Evolutionary conservation across 176 grass and related monocot species (phyloP).

Genomic region (Oropetium thomaeum): DNA sequence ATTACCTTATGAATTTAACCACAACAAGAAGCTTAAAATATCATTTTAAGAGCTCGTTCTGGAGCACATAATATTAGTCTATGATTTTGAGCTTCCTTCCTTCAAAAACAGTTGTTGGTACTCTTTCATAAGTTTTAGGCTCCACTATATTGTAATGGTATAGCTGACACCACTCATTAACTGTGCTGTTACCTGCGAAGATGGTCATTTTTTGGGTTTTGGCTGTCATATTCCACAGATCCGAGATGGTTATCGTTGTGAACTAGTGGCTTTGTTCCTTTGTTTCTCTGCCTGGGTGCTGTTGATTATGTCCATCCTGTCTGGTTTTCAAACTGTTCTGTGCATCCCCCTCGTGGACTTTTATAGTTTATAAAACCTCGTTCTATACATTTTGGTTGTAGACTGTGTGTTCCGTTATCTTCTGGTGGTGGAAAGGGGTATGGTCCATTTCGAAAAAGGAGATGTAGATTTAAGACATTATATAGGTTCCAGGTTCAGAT

Average conservation of each 20-base stretch:
- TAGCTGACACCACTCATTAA: neutral
- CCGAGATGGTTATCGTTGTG: no score
- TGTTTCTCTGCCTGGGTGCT: no score
- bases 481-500: neutral
- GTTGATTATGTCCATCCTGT: no score
- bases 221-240: neutral
- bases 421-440: no score
- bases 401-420: no score
- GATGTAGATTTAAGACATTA: conserved; percentile 10
- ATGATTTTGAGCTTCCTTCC: neutral
- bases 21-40: neutral
- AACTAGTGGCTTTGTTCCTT: no score
- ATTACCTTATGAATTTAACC: neutral
- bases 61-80: conserved; percentile 8
- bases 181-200: neutral
- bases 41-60: neutral
- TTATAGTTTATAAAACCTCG: no score
- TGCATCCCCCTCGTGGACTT: no score
- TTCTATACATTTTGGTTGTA: no score
- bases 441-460: no score
- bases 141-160: conserved; percentile 19
- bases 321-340: no score
- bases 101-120: neutral
- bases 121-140: neutral
- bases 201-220: conserved; percentile 16